Evolutionary conservation across 2,329 filamentous ascomycete species (phyloP), one percentile per base, ranked within the genome.

Genomic region (Aspergillus texensis): DNA sequence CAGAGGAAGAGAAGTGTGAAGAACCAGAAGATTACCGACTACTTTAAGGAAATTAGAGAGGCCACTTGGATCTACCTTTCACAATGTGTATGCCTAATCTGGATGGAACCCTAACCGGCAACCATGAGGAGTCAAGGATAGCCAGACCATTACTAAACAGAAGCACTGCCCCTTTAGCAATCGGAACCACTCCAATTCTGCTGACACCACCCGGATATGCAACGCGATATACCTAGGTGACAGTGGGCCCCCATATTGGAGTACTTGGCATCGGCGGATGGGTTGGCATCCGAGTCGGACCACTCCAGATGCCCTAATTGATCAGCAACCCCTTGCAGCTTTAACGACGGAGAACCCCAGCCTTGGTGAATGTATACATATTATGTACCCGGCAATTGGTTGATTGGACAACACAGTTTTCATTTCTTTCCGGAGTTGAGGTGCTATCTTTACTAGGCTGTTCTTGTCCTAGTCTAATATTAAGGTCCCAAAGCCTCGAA

Each of bases 171-270:
- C 43, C 57, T 55, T 57, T 55, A 46, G 45, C 52, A 63, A 63
- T 63, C 62, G 58, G 62, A 60, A 60, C 12, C 24, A 36, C 28
- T 6, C 58, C 57, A 60, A 54, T 50, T 63, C 24, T 52, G 62
- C 62, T 63, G 62, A 63, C 62, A 63, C 62, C 58, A 63, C 62
- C 45, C 16, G 46, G 30, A 30, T 6, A 52, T 52, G 14, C 46
- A 32, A 45, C 4, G 39, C 36, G n/a, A 39, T 10, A n/a, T 55
- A 39, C 52, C 52, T 26, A 6, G 26, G 26, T 28, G 26, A 28
- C 4, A 30, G 32, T 39, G 52, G 52, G 8, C 30, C 52, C 30
- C 21, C 12, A 39, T 39, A 21, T 21, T 36, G 36, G 43, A n/a
- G 24, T 6, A 45, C 45, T 52, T 57, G 45, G 62, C 58, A 53